These are phyloP conservation scores for Ganoderma lingzhi DNA, from an alignment of 1,284 basidiomycete species.

Conservation along the genomic window DNA sequence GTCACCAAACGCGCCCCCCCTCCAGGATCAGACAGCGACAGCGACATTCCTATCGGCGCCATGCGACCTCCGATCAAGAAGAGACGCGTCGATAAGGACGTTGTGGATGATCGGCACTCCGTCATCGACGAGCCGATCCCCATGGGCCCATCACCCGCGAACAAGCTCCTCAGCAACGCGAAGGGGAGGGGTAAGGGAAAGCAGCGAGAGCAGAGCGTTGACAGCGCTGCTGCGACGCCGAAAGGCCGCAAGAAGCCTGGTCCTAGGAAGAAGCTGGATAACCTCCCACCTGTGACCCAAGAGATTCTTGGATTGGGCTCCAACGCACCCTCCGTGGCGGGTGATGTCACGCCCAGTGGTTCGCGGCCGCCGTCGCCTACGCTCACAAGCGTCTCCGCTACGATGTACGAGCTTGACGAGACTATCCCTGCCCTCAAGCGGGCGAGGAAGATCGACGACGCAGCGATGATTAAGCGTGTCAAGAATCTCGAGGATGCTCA, in stretches of 20 bases:
- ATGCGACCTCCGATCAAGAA: constrained; percentile 55
- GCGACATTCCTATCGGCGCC: constrained; percentile 53
- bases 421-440: constrained; percentile 70
- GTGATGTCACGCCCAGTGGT: constrained; percentile 47
- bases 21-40: constrained; percentile 61
- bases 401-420: constrained; percentile 78
- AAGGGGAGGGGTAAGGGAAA: constrained; percentile 55
- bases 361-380: constrained; percentile 73
- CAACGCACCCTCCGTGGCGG: constrained; percentile 58
- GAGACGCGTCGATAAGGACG: constrained; percentile 53
- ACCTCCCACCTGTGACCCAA: constrained; percentile 49
- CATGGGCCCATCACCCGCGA: constrained; percentile 34
- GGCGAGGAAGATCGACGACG: constrained; percentile 79
- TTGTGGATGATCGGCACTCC: constrained; percentile 52
- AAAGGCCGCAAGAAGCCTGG: constrained; percentile 51
- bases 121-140: constrained; percentile 43
- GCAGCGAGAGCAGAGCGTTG: constrained; percentile 52
- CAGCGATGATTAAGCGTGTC: constrained; percentile 74
- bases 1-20: constrained; percentile 55
- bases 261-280: constrained; percentile 54
- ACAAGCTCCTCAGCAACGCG: constrained; percentile 36
- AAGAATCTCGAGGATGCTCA: constrained; percentile 85
- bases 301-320: constrained; percentile 63
- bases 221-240: constrained; percentile 49
- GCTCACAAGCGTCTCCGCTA: constrained; percentile 57